phyloP scores from a whole-genome alignment of 768 basidiomycete genomes.

The Asterophora lycoperdoides region DNA sequence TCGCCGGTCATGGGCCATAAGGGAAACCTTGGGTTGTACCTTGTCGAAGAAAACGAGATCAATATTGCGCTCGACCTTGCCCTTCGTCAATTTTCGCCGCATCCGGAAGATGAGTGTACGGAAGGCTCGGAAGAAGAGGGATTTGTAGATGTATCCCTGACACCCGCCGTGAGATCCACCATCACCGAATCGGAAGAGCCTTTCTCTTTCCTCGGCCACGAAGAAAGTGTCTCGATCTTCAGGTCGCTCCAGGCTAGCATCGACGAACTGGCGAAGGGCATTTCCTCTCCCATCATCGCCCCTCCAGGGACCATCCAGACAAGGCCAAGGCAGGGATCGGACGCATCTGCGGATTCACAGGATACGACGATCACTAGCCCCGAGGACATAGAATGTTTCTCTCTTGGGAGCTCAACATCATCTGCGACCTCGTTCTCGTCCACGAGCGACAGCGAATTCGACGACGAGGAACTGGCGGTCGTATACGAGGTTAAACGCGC shows the following conservation, averaged over 20 bases:
- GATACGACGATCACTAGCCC: constrained; percentile 20
- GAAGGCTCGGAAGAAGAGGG: no score
- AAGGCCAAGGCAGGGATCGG: constrained; percentile 26
- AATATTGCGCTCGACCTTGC: constrained; percentile 21
- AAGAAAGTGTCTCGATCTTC: constrained; percentile 20
- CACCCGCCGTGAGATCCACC: background rate
- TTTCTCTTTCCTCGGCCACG: constrained; percentile 3
- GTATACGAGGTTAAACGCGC: constrained; percentile 43
- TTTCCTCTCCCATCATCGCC: background rate
- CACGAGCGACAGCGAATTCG: constrained; percentile 18
- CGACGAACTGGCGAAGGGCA: constrained; percentile 18
- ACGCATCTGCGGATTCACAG: constrained; percentile 29
- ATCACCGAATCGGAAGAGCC: constrained; percentile 1
- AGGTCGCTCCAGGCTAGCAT: constrained; percentile 22
- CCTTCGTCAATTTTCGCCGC: constrained; percentile 8
- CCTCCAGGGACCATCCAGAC: constrained; percentile 3
- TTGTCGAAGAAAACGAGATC: constrained; percentile 26
- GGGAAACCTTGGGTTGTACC: constrained; percentile 16
- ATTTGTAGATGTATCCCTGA: no score
- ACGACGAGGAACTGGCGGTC: constrained; percentile 27
- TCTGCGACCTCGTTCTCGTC: constrained; percentile 20
- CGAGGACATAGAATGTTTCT: constrained; percentile 17
- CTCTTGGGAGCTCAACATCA: constrained; percentile 14
- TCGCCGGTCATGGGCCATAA: background rate
- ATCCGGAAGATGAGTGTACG: background rate